A percentile compares a stretch with the other conserved stretches of the same genome.
These are phyloP conservation scores for Botryotinia convoluta DNA, from an alignment of 2,329 filamentous ascomycete species.

Conservation along the genomic window DNA sequence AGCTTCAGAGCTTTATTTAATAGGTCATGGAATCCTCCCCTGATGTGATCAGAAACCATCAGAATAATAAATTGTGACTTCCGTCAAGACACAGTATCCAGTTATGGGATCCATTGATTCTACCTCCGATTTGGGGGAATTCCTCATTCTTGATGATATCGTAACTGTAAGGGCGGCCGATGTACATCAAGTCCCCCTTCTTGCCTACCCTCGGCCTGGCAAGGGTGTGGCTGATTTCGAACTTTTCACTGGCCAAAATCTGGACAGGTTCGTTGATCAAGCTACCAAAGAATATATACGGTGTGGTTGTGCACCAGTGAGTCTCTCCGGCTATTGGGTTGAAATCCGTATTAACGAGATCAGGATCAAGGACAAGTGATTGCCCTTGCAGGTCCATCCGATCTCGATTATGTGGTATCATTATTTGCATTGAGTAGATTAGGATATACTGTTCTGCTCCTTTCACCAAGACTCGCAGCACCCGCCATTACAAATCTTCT, in stretches of 20 bases:
- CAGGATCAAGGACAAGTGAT: conserved; percentile 18
- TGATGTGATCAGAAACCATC: neutral
- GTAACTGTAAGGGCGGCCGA: conserved; percentile 22
- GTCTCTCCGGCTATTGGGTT: neutral
- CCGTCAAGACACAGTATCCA: neutral
- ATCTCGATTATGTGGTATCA: conserved; percentile 50
- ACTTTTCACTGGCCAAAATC: conserved; percentile 21
- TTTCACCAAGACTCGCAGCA: conserved; percentile 52
- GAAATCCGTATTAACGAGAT: neutral
- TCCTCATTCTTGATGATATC: conserved; percentile 23
- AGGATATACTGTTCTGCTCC: conserved; percentile 51
- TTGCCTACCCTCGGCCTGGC: conserved; percentile 23
- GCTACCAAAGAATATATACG: conserved; percentile 20
- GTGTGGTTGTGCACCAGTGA: conserved; percentile 11
- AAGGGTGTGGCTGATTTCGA: conserved; percentile 27
- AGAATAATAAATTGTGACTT: neutral
- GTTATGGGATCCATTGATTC: neutral
- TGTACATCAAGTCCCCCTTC: conserved; percentile 21
- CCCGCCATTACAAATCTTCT: conserved; percentile 49
- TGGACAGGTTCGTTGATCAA: conserved; percentile 26
- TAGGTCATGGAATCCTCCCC: neutral
- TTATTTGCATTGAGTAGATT: conserved; percentile 51
- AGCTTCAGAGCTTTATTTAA: too few relatives aligned
- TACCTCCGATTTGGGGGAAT: neutral
- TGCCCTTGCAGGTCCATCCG: conserved; percentile 32